Base-by-base conservation (phyloP, 2,329 filamentous ascomycete genomes). In the Alternaria burnsii region DNA sequence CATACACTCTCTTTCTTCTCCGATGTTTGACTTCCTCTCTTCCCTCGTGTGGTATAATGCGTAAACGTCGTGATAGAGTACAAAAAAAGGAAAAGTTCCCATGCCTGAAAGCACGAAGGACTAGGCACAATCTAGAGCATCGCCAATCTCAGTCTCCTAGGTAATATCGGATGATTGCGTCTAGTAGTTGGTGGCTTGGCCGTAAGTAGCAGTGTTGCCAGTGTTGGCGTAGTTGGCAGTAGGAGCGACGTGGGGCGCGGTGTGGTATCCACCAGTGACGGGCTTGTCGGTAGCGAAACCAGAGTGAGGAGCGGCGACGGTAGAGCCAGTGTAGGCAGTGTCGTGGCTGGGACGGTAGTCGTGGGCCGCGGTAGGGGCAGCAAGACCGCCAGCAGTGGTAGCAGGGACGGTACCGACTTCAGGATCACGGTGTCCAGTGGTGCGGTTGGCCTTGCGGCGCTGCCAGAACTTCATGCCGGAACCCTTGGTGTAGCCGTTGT, bases 401-500 rank as follows among this genome's bases (percentile, higher is more conserved):
- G 63, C 61, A 42, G 72, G 71, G 11, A 71, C 67, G 34, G 71
- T 74, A 44, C 71, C 78, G 55, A 84, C 74, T 68, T 86, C 84
- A 24, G 82, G 76, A 55, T 86, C 76, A 22, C 64, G 70, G 41
- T 75, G 67, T 65, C 72, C 74, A 34, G 41, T 52, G 5, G 38
- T 47, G 38, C 71, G 71, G 66, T 78, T 79, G 55, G 76, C 75
- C 52, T 74, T 71, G 55, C 76, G 74, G 58, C 79, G 74, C 55
- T 79, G 77, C 61, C 74, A 84, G 77, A 83, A 83, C 65, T 79
- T 82, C 64, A 80, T 81, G 67, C 83, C 84, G 30, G 81, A 84
- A 53, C 88, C 88, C 41, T 82, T 82, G 30, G 89, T 91, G 81
- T 93, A 93, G 78, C 87, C 83, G 81, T 90, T 91, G 65, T 81